phyloP scores from a whole-genome alignment of 2,329 filamentous ascomycete genomes.

The Aspergillus persii region DNA sequence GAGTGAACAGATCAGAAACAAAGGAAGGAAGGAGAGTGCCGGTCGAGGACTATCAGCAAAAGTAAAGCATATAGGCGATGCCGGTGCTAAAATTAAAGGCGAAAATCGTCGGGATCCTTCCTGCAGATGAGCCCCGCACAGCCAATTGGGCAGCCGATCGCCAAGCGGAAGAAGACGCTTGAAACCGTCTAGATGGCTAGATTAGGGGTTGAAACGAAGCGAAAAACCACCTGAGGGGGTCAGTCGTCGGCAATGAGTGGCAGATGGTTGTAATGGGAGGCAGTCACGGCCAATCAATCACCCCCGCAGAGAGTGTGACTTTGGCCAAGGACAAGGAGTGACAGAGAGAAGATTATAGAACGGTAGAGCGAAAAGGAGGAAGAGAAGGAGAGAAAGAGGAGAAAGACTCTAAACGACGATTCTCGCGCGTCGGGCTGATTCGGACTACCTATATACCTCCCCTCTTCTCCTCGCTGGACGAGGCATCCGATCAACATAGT shows the following conservation, averaged over 20 bases:
- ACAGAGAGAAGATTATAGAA: slow-evolving; percentile 1
- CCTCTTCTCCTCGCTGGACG: neutral
- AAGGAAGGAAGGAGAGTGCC: neutral
- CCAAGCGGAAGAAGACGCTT: slow-evolving; percentile 2
- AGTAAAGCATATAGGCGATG: no score
- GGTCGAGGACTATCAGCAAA: no score
- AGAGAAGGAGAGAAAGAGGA: slow-evolving; percentile 6
- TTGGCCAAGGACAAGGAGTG: neutral
- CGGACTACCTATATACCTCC: neutral
- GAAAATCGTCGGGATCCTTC: neutral
- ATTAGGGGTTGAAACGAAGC: slow-evolving; percentile 13
- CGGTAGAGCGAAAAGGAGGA: slow-evolving; percentile 8
- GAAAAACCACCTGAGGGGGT: neutral
- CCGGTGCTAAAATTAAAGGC: neutral
- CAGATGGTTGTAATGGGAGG: neutral
- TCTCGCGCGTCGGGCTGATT: neutral
- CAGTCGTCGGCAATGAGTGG: neutral
- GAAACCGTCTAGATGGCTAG: slow-evolving; percentile 1
- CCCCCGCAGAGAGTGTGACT: neutral
- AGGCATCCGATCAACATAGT: slow-evolving; percentile 13
- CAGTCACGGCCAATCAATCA: neutral
- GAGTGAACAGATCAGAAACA: neutral
- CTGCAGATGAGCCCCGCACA: neutral
- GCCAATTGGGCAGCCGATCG: slow-evolving; percentile 5
- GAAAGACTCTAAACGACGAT: neutral